phyloP scores from a whole-genome alignment of 2,329 filamentous ascomycete species.

The Paracamarosporium sp. region DNA sequence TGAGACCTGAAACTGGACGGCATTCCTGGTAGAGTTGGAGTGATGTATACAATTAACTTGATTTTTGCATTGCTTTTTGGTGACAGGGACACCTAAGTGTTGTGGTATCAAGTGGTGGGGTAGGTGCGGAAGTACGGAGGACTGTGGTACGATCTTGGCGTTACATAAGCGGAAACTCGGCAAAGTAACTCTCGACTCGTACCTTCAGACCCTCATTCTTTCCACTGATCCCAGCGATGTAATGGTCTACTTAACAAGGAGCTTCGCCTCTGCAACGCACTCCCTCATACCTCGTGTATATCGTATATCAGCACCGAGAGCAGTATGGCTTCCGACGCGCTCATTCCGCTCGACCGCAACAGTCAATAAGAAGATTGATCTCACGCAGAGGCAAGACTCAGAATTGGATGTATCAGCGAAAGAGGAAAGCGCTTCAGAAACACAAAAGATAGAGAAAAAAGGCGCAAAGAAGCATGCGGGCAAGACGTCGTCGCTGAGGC shows the following conservation, averaged over 20 bases:
- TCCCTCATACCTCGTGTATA: slow-evolving; percentile 10
- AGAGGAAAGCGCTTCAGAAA: slow-evolving; percentile 21
- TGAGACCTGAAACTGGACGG: too few species aligned
- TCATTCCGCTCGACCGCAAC: slow-evolving; percentile 22
- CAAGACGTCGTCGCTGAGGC: slow-evolving; percentile 70
- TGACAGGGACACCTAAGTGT: too few species aligned
- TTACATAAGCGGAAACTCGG: slow-evolving; percentile 1
- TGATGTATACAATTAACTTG: too few species aligned
- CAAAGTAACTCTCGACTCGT: not conserved
- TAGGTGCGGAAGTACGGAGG: not conserved
- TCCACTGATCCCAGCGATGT: slow-evolving; percentile 15
- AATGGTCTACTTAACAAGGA: slow-evolving; percentile 28
- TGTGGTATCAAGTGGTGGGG: too few species aligned
- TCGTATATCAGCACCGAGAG: not conserved
- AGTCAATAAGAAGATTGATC: slow-evolving; percentile 31
- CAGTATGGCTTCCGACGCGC: slow-evolving; percentile 13
- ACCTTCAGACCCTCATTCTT: not conserved
- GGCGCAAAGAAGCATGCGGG: slow-evolving; percentile 34
- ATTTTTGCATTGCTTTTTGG: too few species aligned
- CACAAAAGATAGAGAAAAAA: slow-evolving; percentile 25
- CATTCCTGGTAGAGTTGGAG: too few species aligned
- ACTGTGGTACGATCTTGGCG: not conserved
- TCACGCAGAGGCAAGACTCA: slow-evolving; percentile 28
- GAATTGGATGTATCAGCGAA: slow-evolving; percentile 13
- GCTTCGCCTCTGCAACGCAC: slow-evolving; percentile 22